Evolutionary conservation across 2,329 filamentous ascomycete species (phyloP).

Genomic region (Beauveria australis): DNA sequence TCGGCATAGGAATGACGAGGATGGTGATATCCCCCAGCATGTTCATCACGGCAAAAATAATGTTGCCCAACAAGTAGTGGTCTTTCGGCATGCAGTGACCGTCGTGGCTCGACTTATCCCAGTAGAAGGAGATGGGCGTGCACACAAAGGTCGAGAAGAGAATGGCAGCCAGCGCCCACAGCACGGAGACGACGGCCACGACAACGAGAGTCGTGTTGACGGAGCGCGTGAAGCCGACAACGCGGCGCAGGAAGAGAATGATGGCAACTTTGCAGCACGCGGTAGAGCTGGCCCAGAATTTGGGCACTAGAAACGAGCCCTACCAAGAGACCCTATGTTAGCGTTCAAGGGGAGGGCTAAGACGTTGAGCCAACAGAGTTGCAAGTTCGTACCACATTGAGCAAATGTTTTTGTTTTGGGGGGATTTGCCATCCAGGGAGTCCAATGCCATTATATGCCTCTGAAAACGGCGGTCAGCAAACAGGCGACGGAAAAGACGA

Average conservation of each 20-base stretch:
- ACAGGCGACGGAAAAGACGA: neutral
- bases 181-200: neutral
- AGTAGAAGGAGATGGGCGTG: conserved; percentile 10
- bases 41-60: neutral
- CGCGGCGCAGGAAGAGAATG: conserved; percentile 8
- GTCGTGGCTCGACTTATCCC: conserved; percentile 4
- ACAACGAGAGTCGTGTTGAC: neutral
- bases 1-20: conserved; percentile 9
- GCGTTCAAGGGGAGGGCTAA: neutral
- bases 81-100: neutral
- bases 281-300: conserved; percentile 9
- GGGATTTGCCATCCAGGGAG: neutral
- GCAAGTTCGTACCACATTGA: neutral
- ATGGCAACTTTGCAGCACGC: conserved; percentile 11
- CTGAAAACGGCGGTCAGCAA: neutral
- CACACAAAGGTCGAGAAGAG: conserved; percentile 8
- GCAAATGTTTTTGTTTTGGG: neutral
- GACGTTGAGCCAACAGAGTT: too few relatives aligned
- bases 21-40: conserved; percentile 2
- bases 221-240: conserved; percentile 5
- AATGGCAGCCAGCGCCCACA: conserved; percentile 5
- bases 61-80: neutral
- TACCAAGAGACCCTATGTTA: neutral
- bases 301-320: conserved; percentile 8
- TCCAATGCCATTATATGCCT: conserved; percentile 10